Evolutionary conservation across 371 early-diverging fungal species (phyloP).

Genomic region (Ordospora pajunii): DNA sequence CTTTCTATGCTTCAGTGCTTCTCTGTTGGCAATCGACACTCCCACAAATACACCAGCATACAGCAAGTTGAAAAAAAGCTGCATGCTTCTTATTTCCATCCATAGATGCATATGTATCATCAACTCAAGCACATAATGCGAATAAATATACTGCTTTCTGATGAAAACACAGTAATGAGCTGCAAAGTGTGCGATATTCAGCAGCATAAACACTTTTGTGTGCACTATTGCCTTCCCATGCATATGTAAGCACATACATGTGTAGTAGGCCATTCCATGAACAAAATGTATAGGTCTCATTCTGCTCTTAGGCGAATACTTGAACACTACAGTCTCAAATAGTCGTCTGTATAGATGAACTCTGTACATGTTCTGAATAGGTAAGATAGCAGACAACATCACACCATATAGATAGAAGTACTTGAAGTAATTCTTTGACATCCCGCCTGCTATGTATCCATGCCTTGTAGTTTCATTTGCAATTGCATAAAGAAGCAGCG

Average conservation of each 20-base stretch:
- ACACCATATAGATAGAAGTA: conserved; percentile 21
- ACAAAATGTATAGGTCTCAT: conserved; percentile 31
- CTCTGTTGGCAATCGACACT: conserved; percentile 3
- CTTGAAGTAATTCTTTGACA: conserved; percentile 27
- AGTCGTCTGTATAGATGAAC: conserved; percentile 5
- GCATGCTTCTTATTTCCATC: neutral
- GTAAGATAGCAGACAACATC: neutral
- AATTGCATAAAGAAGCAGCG: neutral
- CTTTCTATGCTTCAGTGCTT: neutral
- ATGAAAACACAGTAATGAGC: conserved; percentile 21
- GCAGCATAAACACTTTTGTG: neutral
- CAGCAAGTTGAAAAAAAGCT: conserved; percentile 9
- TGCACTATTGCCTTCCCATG: neutral
- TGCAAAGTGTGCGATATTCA: conserved; percentile 17
- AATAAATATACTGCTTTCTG: neutral
- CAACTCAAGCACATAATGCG: conserved; percentile 33
- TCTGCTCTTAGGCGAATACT: neutral
- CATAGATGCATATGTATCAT: conserved; percentile 21
- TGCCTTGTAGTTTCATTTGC: neutral
- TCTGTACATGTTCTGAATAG: neutral
- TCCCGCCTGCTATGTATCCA: neutral
- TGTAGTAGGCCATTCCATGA: conserved; percentile 31
- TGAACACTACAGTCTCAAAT: conserved; percentile 21
- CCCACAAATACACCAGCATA: conserved; percentile 29
- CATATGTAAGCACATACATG: conserved; percentile 2